Base-by-base conservation (phyloP, 2,329 filamentous ascomycete species). In the Colletotrichum sp. region DNA sequence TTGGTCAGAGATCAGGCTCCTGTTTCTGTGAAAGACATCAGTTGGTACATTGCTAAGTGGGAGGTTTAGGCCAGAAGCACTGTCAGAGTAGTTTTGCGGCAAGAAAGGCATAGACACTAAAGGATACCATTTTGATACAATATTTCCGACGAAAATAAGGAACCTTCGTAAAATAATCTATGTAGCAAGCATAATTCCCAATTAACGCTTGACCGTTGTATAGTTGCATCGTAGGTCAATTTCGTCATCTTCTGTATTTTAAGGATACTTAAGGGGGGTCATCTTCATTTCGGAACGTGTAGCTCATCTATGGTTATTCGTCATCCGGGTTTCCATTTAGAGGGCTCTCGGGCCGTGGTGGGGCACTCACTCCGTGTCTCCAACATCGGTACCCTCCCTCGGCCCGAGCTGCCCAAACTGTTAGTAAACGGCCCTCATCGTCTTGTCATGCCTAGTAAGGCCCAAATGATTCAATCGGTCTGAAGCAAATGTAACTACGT, bases 21-120 rank as follows among this genome's bases (percentile, higher is more conserved):
- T 69, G 52, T 16, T 12, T 21, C 44, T 21, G 44, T 13, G 44
- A 21, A 21, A 0, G 36, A 21, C 9, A n/a, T 71, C 4, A 18
- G 28, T 16, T 71, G 68, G 26, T 71, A 64, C 21, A 32, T 71
- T 26, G 68, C 68, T 2, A 71, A 71, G 18, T 64, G 57, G 68
- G 36, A 71, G n/a, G 59, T 64, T 16, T 69, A 30, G 44, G n/a
- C n/a, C 44, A 52, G 10, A 21, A 6, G n/a, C 44, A 0, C 12
- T 21, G 10, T 4, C n/a, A 52, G 16, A 21, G 0, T 6, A n/a
- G n/a, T 13, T 21, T 13, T 7, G n/a, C n/a, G 39, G 39, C 44
- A 52, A 13, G 0, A 4, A 52, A 5, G 12, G 10, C 6, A 5
- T 21, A 13, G 10, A 52, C 12, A 21, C 12, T 13, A 1, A 13